These are phyloP conservation scores for Saccharomyces pastorianus DNA, from an alignment of 1,139 yeast genomes.

Conservation along the genomic window DNA sequence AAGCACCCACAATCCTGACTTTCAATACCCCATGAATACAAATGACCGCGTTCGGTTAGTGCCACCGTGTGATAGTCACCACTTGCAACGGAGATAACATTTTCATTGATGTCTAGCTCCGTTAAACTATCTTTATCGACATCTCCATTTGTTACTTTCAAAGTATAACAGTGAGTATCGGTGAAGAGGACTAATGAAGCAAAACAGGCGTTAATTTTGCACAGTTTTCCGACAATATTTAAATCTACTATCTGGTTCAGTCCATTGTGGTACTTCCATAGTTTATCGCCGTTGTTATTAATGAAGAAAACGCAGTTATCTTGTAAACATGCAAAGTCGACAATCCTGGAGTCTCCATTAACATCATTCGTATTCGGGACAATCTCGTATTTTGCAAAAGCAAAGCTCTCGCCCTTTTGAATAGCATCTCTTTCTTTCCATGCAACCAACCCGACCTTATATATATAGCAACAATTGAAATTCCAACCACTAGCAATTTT, in stretches of 20 bases:
- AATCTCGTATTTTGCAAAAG: conserved; percentile 36
- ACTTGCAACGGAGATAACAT: conserved; percentile 48
- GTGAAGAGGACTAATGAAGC: conserved; percentile 47
- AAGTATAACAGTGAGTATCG: conserved; percentile 29
- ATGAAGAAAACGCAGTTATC: conserved; percentile 46
- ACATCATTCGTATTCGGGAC: conserved; percentile 36
- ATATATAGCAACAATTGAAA: conserved; percentile 45
- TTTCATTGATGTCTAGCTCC: conserved; percentile 36
- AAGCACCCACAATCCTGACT: conserved; percentile 58
- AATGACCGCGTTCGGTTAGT: conserved; percentile 47
- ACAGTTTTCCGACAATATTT: conserved; percentile 23
- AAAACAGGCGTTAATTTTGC: conserved; percentile 23
- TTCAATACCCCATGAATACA: conserved; percentile 69
- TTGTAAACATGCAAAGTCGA: conserved; percentile 51
- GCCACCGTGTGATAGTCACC: conserved; percentile 75
- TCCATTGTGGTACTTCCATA: conserved; percentile 38
- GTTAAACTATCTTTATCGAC: conserved; percentile 18
- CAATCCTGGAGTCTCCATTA: conserved; percentile 33
- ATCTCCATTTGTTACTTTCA: conserved; percentile 37
- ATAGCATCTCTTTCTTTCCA: conserved; percentile 47
- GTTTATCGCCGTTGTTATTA: conserved; percentile 36
- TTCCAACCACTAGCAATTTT: conserved; percentile 69
- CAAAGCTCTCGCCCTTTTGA: conserved; percentile 22
- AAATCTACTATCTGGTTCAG: conserved; percentile 18
- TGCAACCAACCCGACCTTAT: conserved; percentile 47